phyloP scores from a whole-genome alignment of 768 basidiomycete genomes.

The Glaciozyma antarctica region DNA sequence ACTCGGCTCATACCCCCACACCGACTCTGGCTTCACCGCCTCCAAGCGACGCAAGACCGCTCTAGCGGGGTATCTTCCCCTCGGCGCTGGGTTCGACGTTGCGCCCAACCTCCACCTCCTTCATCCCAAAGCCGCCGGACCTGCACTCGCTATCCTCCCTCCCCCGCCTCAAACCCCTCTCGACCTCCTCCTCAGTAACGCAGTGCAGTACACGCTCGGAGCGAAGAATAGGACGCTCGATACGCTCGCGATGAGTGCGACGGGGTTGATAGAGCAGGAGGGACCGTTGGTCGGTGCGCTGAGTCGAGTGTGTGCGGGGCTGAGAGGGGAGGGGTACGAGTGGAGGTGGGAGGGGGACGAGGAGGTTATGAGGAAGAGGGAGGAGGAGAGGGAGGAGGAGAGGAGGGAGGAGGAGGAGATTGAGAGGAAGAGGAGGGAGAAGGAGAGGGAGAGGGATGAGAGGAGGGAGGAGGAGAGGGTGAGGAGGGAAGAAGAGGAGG shows the following conservation, averaged over 20 bases:
- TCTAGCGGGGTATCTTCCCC: slow-evolving; percentile 9
- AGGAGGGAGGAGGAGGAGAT: neutral
- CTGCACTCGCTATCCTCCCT: slow-evolving; percentile 23
- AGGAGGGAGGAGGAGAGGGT: neutral
- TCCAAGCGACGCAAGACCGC: slow-evolving; percentile 15
- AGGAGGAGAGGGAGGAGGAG: slow-evolving; percentile 3
- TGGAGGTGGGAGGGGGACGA: slow-evolving; percentile 32
- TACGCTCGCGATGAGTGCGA: slow-evolving; percentile 26
- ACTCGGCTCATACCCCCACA: slow-evolving; percentile 30
- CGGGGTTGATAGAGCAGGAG: slow-evolving; percentile 34
- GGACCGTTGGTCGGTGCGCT: slow-evolving; percentile 23
- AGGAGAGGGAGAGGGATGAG: neutral
- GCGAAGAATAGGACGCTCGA: slow-evolving; percentile 25
- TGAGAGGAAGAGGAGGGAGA: slow-evolving; percentile 1
- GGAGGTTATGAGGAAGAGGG: neutral
- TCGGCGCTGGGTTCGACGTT: slow-evolving; percentile 23
- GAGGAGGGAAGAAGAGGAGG: neutral
- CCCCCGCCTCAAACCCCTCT: slow-evolving; percentile 31
- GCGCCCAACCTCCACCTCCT: slow-evolving; percentile 32
- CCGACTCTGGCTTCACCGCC: slow-evolving; percentile 20
- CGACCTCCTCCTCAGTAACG: slow-evolving; percentile 31
- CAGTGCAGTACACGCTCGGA: slow-evolving; percentile 25
- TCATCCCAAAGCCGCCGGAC: slow-evolving; percentile 5
- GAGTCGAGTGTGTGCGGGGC: slow-evolving; percentile 20
- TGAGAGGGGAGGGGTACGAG: slow-evolving; percentile 33